These are phyloP conservation scores for Coemansia sp. DNA, from an alignment of 192 early-diverging fungal genomes.

Conservation along the genomic window DNA sequence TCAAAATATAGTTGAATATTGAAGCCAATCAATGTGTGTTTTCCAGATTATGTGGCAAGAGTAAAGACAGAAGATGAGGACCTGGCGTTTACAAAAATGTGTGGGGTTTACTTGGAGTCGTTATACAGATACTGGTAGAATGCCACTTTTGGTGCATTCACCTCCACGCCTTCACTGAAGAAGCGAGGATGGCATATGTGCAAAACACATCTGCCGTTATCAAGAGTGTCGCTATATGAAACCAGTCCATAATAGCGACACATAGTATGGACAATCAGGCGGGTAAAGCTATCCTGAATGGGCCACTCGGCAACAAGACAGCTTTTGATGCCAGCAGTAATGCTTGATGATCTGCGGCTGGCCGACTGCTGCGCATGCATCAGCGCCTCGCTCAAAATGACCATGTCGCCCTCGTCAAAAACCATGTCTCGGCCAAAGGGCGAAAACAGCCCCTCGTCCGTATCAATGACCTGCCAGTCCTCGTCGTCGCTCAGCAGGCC, in stretches of 20 bases:
- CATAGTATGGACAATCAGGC: slow-evolving; percentile 49
- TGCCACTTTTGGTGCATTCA: slow-evolving; percentile 14
- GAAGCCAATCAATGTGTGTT: background rate
- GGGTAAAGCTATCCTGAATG: slow-evolving; percentile 46
- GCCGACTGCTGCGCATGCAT: slow-evolving; percentile 9
- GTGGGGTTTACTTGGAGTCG: slow-evolving; percentile 2
- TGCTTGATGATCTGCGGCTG: slow-evolving; percentile 14
- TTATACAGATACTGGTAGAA: slow-evolving; percentile 39
- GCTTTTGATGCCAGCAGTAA: slow-evolving; percentile 36
- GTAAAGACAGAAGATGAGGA: background rate
- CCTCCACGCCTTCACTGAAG: slow-evolving; percentile 21
- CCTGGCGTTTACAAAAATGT: background rate
- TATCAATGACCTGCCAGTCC: slow-evolving; percentile 45
- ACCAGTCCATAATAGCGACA: slow-evolving; percentile 54
- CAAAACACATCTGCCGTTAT: slow-evolving; percentile 27
- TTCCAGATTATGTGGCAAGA: background rate
- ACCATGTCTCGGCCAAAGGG: slow-evolving; percentile 28
- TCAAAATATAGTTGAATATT: background rate
- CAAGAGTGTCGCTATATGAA: slow-evolving; percentile 40
- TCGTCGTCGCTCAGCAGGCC: slow-evolving; percentile 15
- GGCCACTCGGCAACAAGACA: slow-evolving; percentile 39
- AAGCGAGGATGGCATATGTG: slow-evolving; percentile 49
- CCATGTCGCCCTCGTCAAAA: slow-evolving; percentile 41
- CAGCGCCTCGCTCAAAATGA: slow-evolving; percentile 29
- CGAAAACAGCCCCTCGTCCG: slow-evolving; percentile 35